A percentile compares a stretch with the other conserved stretches of the same genome.
Evolutionary conservation across 1,139 yeast species (phyloP).

Genomic region (Pichiaceae sp.): DNA sequence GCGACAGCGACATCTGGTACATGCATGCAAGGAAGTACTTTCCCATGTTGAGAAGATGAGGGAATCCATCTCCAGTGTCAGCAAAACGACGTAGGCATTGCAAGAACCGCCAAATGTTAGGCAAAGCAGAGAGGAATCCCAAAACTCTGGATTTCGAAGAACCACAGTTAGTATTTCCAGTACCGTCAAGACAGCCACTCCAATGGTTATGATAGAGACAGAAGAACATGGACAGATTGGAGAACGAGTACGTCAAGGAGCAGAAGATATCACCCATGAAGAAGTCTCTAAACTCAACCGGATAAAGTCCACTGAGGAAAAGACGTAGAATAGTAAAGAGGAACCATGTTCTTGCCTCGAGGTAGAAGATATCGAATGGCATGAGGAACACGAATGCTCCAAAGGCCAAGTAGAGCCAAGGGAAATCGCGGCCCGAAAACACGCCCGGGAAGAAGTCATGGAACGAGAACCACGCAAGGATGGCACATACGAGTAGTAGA

Average conservation of each 20-base stretch:
- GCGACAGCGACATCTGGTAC: slow-evolving; percentile 69
- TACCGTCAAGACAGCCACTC: slow-evolving; percentile 39
- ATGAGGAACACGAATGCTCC: slow-evolving; percentile 43
- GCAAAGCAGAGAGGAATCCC: slow-evolving; percentile 80
- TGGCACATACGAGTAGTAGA: slow-evolving; percentile 44
- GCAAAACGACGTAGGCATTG: slow-evolving; percentile 89
- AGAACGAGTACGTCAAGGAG: slow-evolving; percentile 79
- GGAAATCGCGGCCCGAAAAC: slow-evolving; percentile 68
- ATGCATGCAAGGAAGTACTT: slow-evolving; percentile 63
- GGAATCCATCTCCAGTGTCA: slow-evolving; percentile 94
- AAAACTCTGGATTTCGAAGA: slow-evolving; percentile 66
- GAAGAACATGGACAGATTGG: slow-evolving; percentile 77
- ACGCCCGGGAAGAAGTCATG: slow-evolving; percentile 53
- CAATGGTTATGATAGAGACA: slow-evolving; percentile 73
- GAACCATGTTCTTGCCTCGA: slow-evolving; percentile 64
- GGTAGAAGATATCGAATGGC: slow-evolving; percentile 52
- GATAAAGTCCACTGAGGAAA: slow-evolving; percentile 74
- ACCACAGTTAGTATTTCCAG: slow-evolving; percentile 50
- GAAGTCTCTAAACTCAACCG: slow-evolving; percentile 92
- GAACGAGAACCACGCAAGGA: slow-evolving; percentile 72
- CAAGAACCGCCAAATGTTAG: slow-evolving; percentile 82
- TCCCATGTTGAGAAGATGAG: slow-evolving; percentile 86
- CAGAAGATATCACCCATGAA: slow-evolving; percentile 86
- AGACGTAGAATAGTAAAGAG: slow-evolving; percentile 66
- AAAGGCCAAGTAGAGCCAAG: slow-evolving; percentile 66